phyloP scores from a whole-genome alignment of 305 asterid species.

The Euphrasia arctica region DNA sequence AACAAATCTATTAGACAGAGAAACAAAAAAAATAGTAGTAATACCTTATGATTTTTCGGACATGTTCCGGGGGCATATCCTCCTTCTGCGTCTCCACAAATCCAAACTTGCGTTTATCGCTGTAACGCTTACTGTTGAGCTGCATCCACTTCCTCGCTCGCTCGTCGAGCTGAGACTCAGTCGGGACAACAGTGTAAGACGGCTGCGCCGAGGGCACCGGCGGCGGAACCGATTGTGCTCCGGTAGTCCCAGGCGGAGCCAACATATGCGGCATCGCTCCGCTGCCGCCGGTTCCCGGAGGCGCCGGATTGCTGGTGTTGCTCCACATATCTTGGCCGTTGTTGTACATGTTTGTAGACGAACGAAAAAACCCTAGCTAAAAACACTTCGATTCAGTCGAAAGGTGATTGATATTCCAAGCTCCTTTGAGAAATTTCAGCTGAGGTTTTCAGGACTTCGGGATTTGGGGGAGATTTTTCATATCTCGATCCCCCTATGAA shows the following conservation, averaged over 20 bases:
- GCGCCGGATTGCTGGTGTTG: constrained; percentile 50
- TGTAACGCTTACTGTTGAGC: constrained; percentile 81
- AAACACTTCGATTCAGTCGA: constrained; percentile 5
- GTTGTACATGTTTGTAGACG: constrained; percentile 37
- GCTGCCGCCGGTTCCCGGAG: constrained; percentile 65
- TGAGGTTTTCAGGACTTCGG: background rate
- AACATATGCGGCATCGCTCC: constrained; percentile 39
- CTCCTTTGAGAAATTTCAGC: background rate
- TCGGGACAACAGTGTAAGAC: constrained; percentile 88
- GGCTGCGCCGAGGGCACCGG: constrained; percentile 63
- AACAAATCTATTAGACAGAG: background rate
- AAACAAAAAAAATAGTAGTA: constrained; percentile 29
- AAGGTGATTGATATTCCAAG: background rate
- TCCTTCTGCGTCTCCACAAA: constrained; percentile 99
- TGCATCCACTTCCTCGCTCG: constrained; percentile 99
- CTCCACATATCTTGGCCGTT: constrained; percentile 54
- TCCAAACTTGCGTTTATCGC: constrained; percentile 93
- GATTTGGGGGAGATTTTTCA: constrained; percentile 3
- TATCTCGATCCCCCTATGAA: constrained; percentile 25
- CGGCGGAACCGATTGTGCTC: constrained; percentile 46
- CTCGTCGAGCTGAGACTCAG: constrained; percentile 91
- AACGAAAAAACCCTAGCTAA: constrained; percentile 22
- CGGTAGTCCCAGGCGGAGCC: constrained; percentile 65
- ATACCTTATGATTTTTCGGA: constrained; percentile 85
- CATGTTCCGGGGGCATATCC: constrained; percentile 99